Base-by-base conservation (phyloP, 495 filamentous ascomycete species). In the Tuber brumale region DNA sequence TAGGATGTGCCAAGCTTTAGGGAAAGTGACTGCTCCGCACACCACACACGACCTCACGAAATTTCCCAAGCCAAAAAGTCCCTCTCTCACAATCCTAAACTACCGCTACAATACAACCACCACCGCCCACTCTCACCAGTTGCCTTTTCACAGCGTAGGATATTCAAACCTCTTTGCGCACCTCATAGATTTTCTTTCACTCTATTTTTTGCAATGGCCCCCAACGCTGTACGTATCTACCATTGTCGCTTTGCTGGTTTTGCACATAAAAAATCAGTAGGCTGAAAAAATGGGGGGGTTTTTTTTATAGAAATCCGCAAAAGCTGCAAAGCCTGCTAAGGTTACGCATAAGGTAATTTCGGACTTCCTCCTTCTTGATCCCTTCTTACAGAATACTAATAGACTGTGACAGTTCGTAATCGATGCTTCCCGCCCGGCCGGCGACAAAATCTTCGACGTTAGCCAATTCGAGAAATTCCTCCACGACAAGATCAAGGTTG, bases 361-460 rank as follows among this genome's bases (percentile, higher is more conserved):
- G 75, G 72, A 48, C n/a, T 35, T 61, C 74, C 51, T n/a, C n/a
- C 0, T 74, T 72, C 71, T 37, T 3, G 16, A 4, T 31, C n/a
- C n/a, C 51, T 61, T 12, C 16, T 18, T 71, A 37, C 19, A 44
- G 73, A 41, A 43, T 74, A 81, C 84, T 72, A 73, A 76, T 74
- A 57, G 43, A 45, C 23, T 23, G 27, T 77, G 35, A 74, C 76
- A 97, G 95, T 99, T 92, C 91, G 90, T 95, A 88, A 98, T 99
- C 93, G 97, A 98, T 87, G 94, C 94, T 84, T 93, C 92, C 79
- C 95, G 97, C 86, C 96, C 95, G 82, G 94, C 93, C 77, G 91
- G 89, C 87, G 96, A 99, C 90, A 98, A 98, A 91, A 99, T 99
- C 89, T 99, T 99, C 92, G 94, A 99, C 85, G 91, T 97, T 85